Percentiles rank a stretch among this genome's conserved stretches.
Conservation (phyloP, 179 eudicot species). For the Nepenthes alata region DNA sequence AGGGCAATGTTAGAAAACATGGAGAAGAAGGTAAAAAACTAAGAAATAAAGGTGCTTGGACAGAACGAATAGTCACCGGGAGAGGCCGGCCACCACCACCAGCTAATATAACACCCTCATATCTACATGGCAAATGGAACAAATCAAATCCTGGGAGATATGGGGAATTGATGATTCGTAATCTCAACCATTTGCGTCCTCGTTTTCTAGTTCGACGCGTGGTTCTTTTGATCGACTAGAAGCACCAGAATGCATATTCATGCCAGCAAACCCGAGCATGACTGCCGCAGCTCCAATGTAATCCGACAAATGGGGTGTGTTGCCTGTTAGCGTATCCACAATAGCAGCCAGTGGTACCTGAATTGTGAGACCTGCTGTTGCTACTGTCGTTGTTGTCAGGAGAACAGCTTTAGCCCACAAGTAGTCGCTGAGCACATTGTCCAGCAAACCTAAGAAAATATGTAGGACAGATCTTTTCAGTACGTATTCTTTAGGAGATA, state of each 20-base stretch:
- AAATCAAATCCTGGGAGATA: too few relatives aligned
- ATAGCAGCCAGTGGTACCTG: slow-evolving; percentile 89
- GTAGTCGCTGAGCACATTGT: slow-evolving; percentile 89
- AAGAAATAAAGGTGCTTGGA: too few relatives aligned
- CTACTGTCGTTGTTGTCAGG: slow-evolving; percentile 82
- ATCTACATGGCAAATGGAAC: too few relatives aligned
- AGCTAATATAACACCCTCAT: too few relatives aligned
- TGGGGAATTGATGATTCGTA: slow-evolving; percentile 5
- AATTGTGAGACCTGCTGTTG: slow-evolving; percentile 95
- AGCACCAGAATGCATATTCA: slow-evolving; percentile 63
- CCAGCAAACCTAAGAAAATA: slow-evolving; percentile 54
- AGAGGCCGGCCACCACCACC: too few relatives aligned
- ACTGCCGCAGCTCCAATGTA: slow-evolving; percentile 77
- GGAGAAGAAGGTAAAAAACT: too few relatives aligned
- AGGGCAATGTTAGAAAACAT: too few relatives aligned
- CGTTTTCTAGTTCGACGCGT: slow-evolving; percentile 12
- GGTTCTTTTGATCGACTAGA: slow-evolving; percentile 15
- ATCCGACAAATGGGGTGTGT: slow-evolving; percentile 48
- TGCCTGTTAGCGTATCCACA: slow-evolving; percentile 62
- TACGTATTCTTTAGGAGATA: too few relatives aligned
- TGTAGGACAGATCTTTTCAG: background rate
- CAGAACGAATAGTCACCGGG: too few relatives aligned
- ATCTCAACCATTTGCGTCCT: slow-evolving; percentile 3
- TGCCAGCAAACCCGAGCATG: slow-evolving; percentile 78
- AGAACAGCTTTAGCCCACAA: slow-evolving; percentile 96